A percentile compares a stretch with the other conserved stretches of the same genome.
These are phyloP conservation scores for Brassica cretica DNA, from an alignment of 345 rosid species.

Conservation along the genomic window DNA sequence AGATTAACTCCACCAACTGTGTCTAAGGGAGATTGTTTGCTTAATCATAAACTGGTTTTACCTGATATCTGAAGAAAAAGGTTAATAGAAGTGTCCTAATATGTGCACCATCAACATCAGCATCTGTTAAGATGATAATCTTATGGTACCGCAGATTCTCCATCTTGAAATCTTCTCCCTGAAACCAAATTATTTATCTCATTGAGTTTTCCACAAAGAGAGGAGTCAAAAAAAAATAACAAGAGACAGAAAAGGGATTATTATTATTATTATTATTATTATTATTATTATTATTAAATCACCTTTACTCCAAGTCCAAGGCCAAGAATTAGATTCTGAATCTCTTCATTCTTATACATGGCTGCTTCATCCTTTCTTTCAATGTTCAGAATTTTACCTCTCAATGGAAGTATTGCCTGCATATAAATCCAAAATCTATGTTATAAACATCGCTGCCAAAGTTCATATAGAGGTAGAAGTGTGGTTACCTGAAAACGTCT, in stretches of 20 bases:
- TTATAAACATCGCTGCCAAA: slow-evolving; percentile 1
- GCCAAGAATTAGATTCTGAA: slow-evolving; percentile 89
- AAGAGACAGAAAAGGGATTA: slow-evolving; percentile 5
- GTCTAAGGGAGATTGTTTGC: background rate
- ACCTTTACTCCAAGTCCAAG: slow-evolving; percentile 99
- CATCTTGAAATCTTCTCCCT: slow-evolving; percentile 93
- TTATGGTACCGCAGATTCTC: slow-evolving; percentile 89
- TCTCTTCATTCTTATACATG: slow-evolving; percentile 97
- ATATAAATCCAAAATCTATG: slow-evolving; percentile 19
- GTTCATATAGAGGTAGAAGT: slow-evolving; percentile 10
- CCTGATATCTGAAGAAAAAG: slow-evolving; percentile 99
- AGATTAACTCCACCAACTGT: background rate
- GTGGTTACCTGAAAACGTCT: slow-evolving; percentile 87
- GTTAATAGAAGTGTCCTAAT: slow-evolving; percentile 89
- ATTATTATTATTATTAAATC: background rate
- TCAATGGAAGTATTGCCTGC: slow-evolving; percentile 96
- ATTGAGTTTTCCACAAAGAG: slow-evolving; percentile 18
- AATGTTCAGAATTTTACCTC: slow-evolving; percentile 94
- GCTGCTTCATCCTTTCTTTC: slow-evolving; percentile 98
- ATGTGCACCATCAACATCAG: slow-evolving; percentile 99
- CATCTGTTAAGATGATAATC: slow-evolving; percentile 97
- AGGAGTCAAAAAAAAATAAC: background rate
- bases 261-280: no score
- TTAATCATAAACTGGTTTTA: slow-evolving; percentile 24
- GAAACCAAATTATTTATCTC: slow-evolving; percentile 24